phyloP scores from a whole-genome alignment of 441 rosid genomes.

The Sinapis alba region DNA sequence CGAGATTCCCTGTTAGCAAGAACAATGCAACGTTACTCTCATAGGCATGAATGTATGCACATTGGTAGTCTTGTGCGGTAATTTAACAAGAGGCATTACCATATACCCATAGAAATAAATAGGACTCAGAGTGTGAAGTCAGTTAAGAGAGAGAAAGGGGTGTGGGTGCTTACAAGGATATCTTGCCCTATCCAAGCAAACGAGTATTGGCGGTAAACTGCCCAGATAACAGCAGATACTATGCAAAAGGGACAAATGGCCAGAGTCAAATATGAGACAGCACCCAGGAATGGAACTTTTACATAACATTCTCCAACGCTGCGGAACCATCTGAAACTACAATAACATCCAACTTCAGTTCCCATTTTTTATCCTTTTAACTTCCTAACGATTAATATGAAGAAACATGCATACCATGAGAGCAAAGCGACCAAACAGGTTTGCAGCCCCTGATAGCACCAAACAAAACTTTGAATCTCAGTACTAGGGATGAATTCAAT shows the following conservation, averaged over 20 bases:
- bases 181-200: slow-evolving; percentile 90
- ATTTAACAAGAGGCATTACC: slow-evolving; percentile 6
- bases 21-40: not conserved
- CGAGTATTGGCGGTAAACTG: slow-evolving; percentile 51
- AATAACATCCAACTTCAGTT: slow-evolving; percentile 48
- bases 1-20: slow-evolving; percentile 79
- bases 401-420: slow-evolving; percentile 54
- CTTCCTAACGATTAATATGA: not conserved
- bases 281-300: slow-evolving; percentile 84
- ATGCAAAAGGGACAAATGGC: slow-evolving; percentile 94
- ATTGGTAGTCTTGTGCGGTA: not conserved
- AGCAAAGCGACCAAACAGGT: slow-evolving; percentile 66
- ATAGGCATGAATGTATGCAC: not conserved
- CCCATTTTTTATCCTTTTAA: not conserved
- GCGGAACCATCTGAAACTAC: slow-evolving; percentile 80
- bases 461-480: slow-evolving; percentile 40
- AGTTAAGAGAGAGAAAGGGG: slow-evolving; percentile 9
- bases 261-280: slow-evolving; percentile 84
- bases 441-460: slow-evolving; percentile 62
- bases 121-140: not conserved
- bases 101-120: slow-evolving; percentile 3
- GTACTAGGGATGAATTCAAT: slow-evolving; percentile 11
- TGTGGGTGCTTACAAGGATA: slow-evolving; percentile 66
- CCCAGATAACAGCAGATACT: slow-evolving; percentile 92
- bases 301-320: slow-evolving; percentile 71